Evolutionary conservation across 2,329 filamentous ascomycete genomes (phyloP), one percentile per base, ranked within the genome.

Genomic region (Ophiostoma populinum): DNA sequence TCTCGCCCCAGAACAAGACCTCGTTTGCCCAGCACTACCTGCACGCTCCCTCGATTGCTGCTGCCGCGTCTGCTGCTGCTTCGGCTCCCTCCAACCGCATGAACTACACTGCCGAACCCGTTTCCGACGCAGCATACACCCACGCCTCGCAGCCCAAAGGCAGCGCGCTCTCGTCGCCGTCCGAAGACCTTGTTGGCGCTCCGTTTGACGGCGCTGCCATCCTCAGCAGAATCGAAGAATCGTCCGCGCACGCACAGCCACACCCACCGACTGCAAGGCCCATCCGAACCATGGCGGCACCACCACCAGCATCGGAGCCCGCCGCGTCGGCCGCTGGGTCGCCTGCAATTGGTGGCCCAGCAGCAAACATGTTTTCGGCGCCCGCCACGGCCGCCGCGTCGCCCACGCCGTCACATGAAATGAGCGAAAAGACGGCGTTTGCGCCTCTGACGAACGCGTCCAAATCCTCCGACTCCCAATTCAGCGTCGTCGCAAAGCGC

Each of bases 131-230:
- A 6, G 27, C 27, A n/a, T n/a, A 30, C 17, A 21, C 18, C 10
- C 28, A 18, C 10, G n/a, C 11, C 12, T 9, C 16, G 10, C n/a
- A 45, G 22, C 20, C 30, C n/a, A 39, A 40, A 39, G 43, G 54
- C 49, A 54, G 51, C 44, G 50, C 51, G 32, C 55, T 66, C 48
- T 57, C 52, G 41, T 58, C 58, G 45, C 51, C 59, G 8, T 61
- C 67, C 37, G 68, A 73, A 52, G 71, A 75, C 45, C 57, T 76
- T 40, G 62, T 76, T 54, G 71, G 71, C 47, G 68, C 70, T 43
- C 71, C 71, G 28, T 76, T 76, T 53, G 71, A 76, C 67, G 64
- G 68, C 46, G 65, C 61, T 38, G 64, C 65, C 44, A 73, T 75
- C 46, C 57, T 75, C 47, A 66, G 62, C 51, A 68, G 68, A 45